Percentiles rank a stretch among this genome's conserved stretches.
phyloP scores from a whole-genome alignment of 331 rosid species.

The Pyracantha coccinea region DNA sequence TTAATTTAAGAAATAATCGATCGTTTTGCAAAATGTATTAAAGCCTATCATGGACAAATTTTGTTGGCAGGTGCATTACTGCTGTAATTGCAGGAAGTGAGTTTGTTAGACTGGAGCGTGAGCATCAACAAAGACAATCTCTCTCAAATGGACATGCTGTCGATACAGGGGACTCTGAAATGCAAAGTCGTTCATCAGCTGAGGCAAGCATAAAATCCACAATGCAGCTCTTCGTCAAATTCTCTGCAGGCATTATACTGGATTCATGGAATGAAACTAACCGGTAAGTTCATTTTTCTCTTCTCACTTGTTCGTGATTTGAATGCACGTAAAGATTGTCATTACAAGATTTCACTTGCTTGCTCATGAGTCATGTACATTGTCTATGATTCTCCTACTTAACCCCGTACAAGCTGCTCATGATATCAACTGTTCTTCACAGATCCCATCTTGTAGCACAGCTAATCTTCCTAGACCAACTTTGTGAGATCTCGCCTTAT shows the following conservation, averaged over 20 bases:
- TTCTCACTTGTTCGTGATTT: neutral
- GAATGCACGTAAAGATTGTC: no score
- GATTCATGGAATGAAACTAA: slow-evolving; percentile 85
- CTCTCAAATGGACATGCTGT: slow-evolving; percentile 58
- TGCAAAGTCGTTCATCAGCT: slow-evolving; percentile 50
- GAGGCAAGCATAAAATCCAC: slow-evolving; percentile 84
- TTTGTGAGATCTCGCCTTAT: slow-evolving; percentile 84
- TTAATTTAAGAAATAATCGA: neutral
- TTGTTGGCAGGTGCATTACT: slow-evolving; percentile 73
- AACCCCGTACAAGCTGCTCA: neutral
- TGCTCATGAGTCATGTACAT: neutral
- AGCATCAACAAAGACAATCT: slow-evolving; percentile 57
- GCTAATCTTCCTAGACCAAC: slow-evolving; percentile 89
- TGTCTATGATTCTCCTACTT: neutral
- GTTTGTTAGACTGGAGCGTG: slow-evolving; percentile 82
- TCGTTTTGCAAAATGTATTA: neutral
- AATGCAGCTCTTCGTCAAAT: slow-evolving; percentile 80
- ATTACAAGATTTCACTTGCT: no score
- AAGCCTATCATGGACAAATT: slow-evolving; percentile 13
- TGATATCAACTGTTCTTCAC: slow-evolving; percentile 14
- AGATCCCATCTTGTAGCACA: slow-evolving; percentile 93
- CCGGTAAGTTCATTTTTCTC: slow-evolving; percentile 29
- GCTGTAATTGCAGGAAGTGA: slow-evolving; percentile 95
- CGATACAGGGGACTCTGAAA: slow-evolving; percentile 53
- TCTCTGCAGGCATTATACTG: slow-evolving; percentile 68